Conservation (phyloP, 2,329 filamentous ascomycete genomes). For the Botrytis pseudocinerea region DNA sequence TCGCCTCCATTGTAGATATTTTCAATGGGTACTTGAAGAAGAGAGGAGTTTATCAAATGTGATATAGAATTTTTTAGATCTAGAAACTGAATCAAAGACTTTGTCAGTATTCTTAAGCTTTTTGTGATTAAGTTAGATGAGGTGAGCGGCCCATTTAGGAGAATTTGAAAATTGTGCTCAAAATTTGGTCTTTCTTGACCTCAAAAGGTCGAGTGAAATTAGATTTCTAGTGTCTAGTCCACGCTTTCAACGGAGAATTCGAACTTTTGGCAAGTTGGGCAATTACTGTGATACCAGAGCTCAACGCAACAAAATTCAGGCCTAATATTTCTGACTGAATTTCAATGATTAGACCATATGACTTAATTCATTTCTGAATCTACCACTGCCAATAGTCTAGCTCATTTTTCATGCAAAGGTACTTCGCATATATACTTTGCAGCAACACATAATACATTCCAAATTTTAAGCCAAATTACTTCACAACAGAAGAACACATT, state of each 20-base stretch:
- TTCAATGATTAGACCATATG: background rate
- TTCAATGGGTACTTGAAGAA: background rate
- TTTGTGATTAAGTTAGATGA: background rate
- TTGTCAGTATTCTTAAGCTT: too few species aligned
- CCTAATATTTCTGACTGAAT: rapidly evolving
- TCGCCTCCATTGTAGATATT: background rate
- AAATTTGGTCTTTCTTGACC: background rate
- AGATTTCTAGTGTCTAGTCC: background rate
- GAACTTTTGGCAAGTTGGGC: background rate
- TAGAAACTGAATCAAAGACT: background rate
- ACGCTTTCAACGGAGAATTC: background rate
- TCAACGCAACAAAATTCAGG: background rate
- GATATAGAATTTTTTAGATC: background rate
- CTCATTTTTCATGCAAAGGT: background rate
- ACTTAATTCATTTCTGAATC: background rate
- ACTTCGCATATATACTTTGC: background rate
- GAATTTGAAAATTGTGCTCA: background rate
- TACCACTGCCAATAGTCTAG: background rate
- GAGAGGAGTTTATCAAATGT: background rate
- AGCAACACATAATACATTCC: too few species aligned
- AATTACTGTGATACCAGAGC: background rate
- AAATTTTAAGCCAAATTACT: too few species aligned
- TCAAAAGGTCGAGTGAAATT: background rate
- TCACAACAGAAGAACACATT: background rate
- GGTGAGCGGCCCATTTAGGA: rapidly evolving